Base-by-base conservation (phyloP, 2,329 filamentous ascomycete species). In the Claviceps africana region DNA sequence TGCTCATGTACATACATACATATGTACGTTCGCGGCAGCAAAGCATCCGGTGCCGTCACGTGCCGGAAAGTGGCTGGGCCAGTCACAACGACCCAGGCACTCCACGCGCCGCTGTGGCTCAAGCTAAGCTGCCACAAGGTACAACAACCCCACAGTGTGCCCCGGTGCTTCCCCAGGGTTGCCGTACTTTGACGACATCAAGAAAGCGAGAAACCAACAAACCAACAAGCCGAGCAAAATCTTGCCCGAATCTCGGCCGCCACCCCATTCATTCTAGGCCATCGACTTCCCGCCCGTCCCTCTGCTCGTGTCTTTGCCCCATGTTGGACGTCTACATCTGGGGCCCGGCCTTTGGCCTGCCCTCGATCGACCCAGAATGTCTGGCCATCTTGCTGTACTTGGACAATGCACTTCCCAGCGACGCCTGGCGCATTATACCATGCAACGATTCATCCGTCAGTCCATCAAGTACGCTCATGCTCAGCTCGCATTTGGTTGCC, bases 321-420 rank as follows among this genome's bases (percentile, higher is more conserved):
- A 70, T 70, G 67, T 56, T 70, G 48, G 80, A 91, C 70, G 79
- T 98, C 55, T 86, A 95, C 69, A 78, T 95, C 62, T 95, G 90
- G 85, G 90, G 90, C 48, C 83, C 88, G 51, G 90, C 87, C 42
- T 95, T 95, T 66, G 83, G 82, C 42, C 79, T 96, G 45, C 84
- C 91, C 15, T 97, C 93, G 44, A 85, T 97, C 61, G 90, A 97
- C 62, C 76, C 91, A 46, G 87, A 95, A 72, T 97, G 90, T 64
- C 79, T 95, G 55, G 90, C 90, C 30, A 76, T 85, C 44, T 81
- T 95, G 58, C 81, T 86, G 51, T 90, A 90, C 65, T 75, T 95
- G 53, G 77, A 80, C 55, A 73, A 80, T 60, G 76, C 76, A 53
- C 71, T 87, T 25, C 76, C 78, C 53, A 68, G 72, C 47, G 69